Evolutionary conservation across 495 filamentous ascomycete genomes (phyloP).

Genomic region (Copromyces sp.): DNA sequence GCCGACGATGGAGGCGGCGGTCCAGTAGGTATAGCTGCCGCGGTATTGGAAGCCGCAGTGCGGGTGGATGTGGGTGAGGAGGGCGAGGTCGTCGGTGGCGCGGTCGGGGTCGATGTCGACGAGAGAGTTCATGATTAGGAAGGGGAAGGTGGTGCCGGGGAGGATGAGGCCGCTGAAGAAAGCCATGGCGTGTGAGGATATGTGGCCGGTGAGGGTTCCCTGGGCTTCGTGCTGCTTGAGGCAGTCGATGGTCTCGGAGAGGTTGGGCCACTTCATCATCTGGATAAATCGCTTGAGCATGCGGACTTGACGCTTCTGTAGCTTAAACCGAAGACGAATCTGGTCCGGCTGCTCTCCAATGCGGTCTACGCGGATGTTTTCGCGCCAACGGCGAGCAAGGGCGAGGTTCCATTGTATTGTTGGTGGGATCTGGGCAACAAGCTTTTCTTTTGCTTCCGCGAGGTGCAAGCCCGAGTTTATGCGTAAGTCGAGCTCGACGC

Average conservation of each 20-base stretch:
- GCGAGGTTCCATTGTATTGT: conserved; percentile 60
- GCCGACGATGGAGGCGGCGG: conserved; percentile 55
- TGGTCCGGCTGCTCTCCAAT: conserved; percentile 30
- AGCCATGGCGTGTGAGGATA: conserved; percentile 57
- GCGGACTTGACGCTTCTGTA: conserved; percentile 47
- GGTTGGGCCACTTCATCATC: conserved; percentile 66
- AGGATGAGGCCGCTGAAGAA: conserved; percentile 62
- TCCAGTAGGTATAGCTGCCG: conserved; percentile 59
- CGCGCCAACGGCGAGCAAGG: conserved; percentile 56
- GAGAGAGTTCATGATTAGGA: conserved; percentile 61
- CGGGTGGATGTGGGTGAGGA: conserved; percentile 50
- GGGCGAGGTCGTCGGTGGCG: conserved; percentile 47
- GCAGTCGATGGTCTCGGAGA: conserved; percentile 46
- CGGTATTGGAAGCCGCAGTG: conserved; percentile 64
- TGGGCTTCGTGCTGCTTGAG: conserved; percentile 47
- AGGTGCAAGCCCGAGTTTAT: conserved; percentile 45
- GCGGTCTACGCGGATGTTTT: conserved; percentile 51
- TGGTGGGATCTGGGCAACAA: conserved; percentile 49
- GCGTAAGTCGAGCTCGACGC: conserved; percentile 55
- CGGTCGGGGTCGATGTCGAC: conserved; percentile 58
- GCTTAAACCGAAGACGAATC: conserved; percentile 49
- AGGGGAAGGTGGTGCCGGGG: conserved; percentile 58
- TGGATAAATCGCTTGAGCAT: conserved; percentile 55
- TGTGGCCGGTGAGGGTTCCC: conserved; percentile 40
- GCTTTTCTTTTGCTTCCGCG: conserved; percentile 43